Percentiles rank a stretch among this genome's conserved stretches.
Conservation (phyloP, 148 eudicot genomes). For the Camellia lanceoleosa region DNA sequence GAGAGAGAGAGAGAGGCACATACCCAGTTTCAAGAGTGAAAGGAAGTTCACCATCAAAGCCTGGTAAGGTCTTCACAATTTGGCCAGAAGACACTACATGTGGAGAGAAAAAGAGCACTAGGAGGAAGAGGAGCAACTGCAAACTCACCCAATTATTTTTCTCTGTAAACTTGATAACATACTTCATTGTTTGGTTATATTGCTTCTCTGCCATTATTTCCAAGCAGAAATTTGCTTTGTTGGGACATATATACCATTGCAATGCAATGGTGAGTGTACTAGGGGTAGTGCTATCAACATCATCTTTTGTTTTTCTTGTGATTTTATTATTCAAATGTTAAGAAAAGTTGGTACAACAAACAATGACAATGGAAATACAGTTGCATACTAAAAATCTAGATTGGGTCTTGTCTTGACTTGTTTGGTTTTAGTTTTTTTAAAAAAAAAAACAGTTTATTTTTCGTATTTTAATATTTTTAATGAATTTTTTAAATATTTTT, state of each 20-base stretch:
- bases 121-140: background rate
- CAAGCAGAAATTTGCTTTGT: background rate
- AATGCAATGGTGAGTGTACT: no score
- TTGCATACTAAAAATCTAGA: no score
- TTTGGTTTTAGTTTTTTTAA: no score
- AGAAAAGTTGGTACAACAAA: background rate
- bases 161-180: background rate
- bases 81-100: background rate
- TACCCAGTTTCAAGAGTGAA: slow-evolving; percentile 28
- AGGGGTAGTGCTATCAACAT: no score
- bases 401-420: no score
- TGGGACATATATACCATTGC: no score
- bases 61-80: slow-evolving; percentile 18
- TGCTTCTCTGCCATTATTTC: no score
- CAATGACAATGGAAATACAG: background rate
- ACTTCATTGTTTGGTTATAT: no score
- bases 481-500: no score
- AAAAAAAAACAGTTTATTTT: no score
- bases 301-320: no score
- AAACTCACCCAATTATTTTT: background rate
- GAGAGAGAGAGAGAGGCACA: slow-evolving; percentile 5
- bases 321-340: background rate
- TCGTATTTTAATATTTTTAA: no score
- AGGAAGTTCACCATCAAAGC: slow-evolving; percentile 23
- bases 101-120: background rate